Percentiles rank a stretch among this genome's conserved stretches.
phyloP scores from a whole-genome alignment of 192 early-diverging fungal genomes.

The Geranomyces variabilis region DNA sequence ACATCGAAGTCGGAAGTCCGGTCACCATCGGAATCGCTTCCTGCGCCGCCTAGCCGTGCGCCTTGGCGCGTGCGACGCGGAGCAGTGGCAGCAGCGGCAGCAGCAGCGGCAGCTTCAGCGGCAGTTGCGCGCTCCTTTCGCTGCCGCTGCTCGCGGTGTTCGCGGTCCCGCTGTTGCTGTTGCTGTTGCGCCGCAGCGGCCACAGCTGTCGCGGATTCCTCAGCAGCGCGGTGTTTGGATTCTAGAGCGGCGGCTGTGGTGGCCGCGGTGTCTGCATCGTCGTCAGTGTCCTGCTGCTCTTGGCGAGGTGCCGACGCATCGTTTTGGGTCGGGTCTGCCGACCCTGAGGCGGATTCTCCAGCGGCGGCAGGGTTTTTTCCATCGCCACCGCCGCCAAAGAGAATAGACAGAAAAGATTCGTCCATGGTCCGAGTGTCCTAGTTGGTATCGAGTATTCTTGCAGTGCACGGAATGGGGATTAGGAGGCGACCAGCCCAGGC shows the following conservation, averaged over 20 bases:
- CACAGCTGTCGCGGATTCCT: too few species aligned
- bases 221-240: too few species aligned
- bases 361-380: too few species aligned
- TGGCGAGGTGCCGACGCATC: background rate
- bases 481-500: too few species aligned
- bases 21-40: constrained; percentile 4
- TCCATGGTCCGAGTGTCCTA: constrained; percentile 1
- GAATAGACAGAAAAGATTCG: background rate
- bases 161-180: constrained; percentile 2
- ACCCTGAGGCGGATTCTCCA: background rate
- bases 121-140: background rate
- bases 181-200: background rate
- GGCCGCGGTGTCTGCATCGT: too few species aligned
- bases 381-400: background rate
- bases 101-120: background rate
- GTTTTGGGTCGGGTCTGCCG: too few species aligned
- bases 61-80: background rate
- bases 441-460: too few species aligned
- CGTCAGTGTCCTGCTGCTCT: background rate
- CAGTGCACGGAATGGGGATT: too few species aligned
- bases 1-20: constrained; percentile 10
- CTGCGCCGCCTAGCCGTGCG: background rate
- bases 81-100: background rate
- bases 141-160: background rate
- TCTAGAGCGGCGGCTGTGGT: too few species aligned